phyloP scores from a whole-genome alignment of 2,329 filamentous ascomycete genomes.

The Pseudogymnoascus pannorum region DNA sequence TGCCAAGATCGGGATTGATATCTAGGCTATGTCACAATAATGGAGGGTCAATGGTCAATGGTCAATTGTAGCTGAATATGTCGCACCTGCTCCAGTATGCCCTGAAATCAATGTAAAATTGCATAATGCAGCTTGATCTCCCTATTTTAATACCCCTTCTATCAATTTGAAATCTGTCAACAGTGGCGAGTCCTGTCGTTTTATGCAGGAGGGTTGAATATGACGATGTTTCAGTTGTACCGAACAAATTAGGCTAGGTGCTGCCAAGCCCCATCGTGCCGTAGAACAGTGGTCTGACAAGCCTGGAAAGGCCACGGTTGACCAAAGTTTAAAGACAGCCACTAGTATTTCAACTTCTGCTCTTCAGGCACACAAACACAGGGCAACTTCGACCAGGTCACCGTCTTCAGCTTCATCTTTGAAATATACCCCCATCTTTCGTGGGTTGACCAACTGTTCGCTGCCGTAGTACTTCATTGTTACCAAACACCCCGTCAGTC shows the following conservation, averaged over 20 bases:
- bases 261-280: neutral
- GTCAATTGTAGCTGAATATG: neutral
- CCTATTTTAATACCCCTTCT: neutral
- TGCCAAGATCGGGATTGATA: constrained; percentile 7
- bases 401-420: constrained; percentile 6
- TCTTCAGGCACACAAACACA: constrained; percentile 5
- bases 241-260: constrained; percentile 7
- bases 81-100: neutral
- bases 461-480: constrained; percentile 1
- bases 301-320: constrained; percentile 10
- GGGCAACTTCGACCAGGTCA: neutral
- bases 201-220: neutral
- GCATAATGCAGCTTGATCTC: neutral
- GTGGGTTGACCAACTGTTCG: neutral
- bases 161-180: neutral
- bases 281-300: neutral
- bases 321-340: constrained; percentile 10
- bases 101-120: neutral
- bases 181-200: neutral
- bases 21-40: constrained; percentile 1
- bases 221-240: constrained; percentile 8
- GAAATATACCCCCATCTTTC: neutral
- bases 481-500: neutral
- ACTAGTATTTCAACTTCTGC: constrained; percentile 6
- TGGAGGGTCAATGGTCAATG: constrained; percentile 2